These are phyloP conservation scores for Mycena venus DNA, from an alignment of 768 basidiomycete species.

Conservation along the genomic window DNA sequence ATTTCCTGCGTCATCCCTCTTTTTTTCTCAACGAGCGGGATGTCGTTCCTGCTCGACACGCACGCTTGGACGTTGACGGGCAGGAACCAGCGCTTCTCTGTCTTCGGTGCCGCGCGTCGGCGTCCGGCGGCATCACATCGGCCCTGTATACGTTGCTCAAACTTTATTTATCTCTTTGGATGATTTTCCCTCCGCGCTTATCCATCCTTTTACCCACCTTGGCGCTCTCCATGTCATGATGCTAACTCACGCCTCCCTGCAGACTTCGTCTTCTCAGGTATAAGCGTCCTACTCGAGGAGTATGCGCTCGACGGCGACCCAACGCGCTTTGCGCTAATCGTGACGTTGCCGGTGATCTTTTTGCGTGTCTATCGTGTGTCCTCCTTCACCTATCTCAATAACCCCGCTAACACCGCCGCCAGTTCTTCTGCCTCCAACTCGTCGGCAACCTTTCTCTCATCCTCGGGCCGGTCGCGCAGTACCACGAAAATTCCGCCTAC, in stretches of 20 bases:
- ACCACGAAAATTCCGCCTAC: conserved; percentile 86
- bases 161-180: neutral
- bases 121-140: neutral
- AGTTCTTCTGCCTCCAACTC: conserved; percentile 87
- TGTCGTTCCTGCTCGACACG: neutral
- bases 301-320: conserved; percentile 74
- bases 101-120: neutral
- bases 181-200: neutral
- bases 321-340: conserved; percentile 74
- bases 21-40: neutral
- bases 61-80: too few species aligned
- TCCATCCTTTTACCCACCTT: too few species aligned
- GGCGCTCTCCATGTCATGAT: too few species aligned
- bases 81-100: neutral
- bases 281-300: conserved; percentile 73
- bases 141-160: neutral
- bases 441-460: conserved; percentile 75
- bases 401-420: neutral
- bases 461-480: conserved; percentile 88
- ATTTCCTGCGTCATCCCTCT: neutral
- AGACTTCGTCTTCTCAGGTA: conserved; percentile 76
- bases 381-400: neutral
- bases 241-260: neutral
- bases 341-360: conserved; percentile 78
- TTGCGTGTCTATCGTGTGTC: conserved; percentile 60